These are phyloP conservation scores for Lobulomyces angularis DNA, from an alignment of 192 early-diverging fungal genomes.

Conservation along the genomic window DNA sequence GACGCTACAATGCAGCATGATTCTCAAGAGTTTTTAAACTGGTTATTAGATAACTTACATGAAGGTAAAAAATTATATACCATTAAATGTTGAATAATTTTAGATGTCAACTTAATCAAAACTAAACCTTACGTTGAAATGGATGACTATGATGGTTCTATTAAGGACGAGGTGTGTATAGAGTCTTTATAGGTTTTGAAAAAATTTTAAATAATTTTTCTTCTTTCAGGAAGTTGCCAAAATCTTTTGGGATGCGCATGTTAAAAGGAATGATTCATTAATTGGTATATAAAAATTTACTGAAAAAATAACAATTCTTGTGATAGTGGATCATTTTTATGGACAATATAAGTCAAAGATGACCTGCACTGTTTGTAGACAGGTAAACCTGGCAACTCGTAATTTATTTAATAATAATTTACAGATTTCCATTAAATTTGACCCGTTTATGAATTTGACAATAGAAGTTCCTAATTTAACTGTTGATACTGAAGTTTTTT, in stretches of 20 bases:
- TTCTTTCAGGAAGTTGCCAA: too few species aligned
- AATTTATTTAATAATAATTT: background rate
- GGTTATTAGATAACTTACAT: constrained; percentile 71
- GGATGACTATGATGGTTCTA: constrained; percentile 56
- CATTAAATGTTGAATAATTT: too few species aligned
- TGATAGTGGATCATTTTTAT: constrained; percentile 67
- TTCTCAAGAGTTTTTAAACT: constrained; percentile 72
- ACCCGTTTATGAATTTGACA: constrained; percentile 68
- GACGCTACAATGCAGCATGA: too few species aligned
- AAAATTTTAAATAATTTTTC: too few species aligned
- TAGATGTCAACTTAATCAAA: constrained; percentile 69
- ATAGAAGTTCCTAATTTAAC: constrained; percentile 70
- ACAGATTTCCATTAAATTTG: constrained; percentile 62
- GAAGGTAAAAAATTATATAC: too few species aligned
- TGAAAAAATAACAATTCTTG: too few species aligned
- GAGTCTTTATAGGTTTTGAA: too few species aligned
- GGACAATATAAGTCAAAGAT: constrained; percentile 55
- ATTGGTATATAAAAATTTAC: too few species aligned
- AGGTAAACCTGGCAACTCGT: constrained; percentile 3
- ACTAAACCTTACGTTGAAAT: constrained; percentile 69
- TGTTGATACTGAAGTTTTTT: too few species aligned
- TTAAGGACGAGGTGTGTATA: constrained; percentile 52
- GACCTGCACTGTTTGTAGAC: constrained; percentile 36
- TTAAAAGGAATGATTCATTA: constrained; percentile 62
- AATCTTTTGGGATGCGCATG: constrained; percentile 62